A percentile compares a stretch with the other conserved stretches of the same genome.
Conservation (phyloP, 2,329 filamentous ascomycete genomes). For the Alternaria triticina region DNA sequence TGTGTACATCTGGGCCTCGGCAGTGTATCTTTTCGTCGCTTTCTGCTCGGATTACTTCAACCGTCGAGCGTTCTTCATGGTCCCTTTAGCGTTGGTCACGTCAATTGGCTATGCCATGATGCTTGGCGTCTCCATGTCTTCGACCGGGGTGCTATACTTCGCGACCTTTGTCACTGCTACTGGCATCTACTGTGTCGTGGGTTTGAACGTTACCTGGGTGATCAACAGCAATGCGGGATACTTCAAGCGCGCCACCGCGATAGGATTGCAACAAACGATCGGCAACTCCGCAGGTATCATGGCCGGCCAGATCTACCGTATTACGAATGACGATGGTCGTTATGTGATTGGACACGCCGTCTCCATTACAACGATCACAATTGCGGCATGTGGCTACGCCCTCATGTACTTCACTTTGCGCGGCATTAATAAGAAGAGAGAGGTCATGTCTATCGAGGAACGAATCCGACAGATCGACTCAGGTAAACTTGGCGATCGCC, state of each 20-base stretch:
- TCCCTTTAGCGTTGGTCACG: slow-evolving; percentile 40
- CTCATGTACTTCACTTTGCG: slow-evolving; percentile 53
- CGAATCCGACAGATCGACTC: slow-evolving; percentile 55
- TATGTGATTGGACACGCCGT: slow-evolving; percentile 19
- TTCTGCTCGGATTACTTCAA: slow-evolving; percentile 26
- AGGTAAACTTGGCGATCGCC: slow-evolving; percentile 55
- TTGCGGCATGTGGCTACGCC: slow-evolving; percentile 16
- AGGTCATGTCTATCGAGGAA: slow-evolving; percentile 54
- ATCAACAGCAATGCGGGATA: slow-evolving; percentile 55
- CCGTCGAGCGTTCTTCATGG: slow-evolving; percentile 28
- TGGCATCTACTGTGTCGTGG: slow-evolving; percentile 61
- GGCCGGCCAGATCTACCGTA: slow-evolving; percentile 47
- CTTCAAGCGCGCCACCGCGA: slow-evolving; percentile 21
- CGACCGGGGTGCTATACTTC: slow-evolving; percentile 53
- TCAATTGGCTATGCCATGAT: slow-evolving; percentile 57
- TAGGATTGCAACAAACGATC: slow-evolving; percentile 32
- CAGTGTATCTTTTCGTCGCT: slow-evolving; percentile 27
- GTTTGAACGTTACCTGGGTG: slow-evolving; percentile 62
- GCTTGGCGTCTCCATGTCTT: slow-evolving; percentile 34
- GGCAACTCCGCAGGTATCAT: slow-evolving; percentile 63
- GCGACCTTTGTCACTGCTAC: slow-evolving; percentile 59
- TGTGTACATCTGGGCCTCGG: slow-evolving; percentile 29
- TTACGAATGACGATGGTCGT: slow-evolving; percentile 12
- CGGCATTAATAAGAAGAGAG: slow-evolving; percentile 56
- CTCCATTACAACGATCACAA: slow-evolving; percentile 36